Evolutionary conservation across 2,329 filamentous ascomycete species (phyloP).

Genomic region (Boeremia exigua): DNA sequence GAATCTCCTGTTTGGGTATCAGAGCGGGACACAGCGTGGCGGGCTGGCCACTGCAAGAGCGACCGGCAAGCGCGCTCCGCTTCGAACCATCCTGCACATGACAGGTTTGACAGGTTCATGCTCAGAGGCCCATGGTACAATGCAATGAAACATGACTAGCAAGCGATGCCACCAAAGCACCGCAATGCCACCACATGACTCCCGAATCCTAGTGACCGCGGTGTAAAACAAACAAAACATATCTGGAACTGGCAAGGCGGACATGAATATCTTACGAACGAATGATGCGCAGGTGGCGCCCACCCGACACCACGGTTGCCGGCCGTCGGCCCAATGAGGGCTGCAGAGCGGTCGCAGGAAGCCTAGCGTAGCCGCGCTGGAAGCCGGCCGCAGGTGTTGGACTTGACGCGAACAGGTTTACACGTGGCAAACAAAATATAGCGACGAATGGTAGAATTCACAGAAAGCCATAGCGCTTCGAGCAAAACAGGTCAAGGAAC

Average conservation of each 20-base stretch:
- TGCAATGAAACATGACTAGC: background rate
- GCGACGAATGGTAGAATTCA: background rate
- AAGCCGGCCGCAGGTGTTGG: constrained; percentile 14
- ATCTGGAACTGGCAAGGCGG: constrained; percentile 15
- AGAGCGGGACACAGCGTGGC: background rate
- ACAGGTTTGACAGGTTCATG: background rate
- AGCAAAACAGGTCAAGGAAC: background rate
- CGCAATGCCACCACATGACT: background rate
- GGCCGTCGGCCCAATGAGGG: constrained; percentile 20
- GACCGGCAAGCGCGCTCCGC: background rate
- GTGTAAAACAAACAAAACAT: constrained; percentile 3
- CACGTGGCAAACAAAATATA: constrained; percentile 26
- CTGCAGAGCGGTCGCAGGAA: constrained; percentile 2
- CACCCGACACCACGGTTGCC: constrained; percentile 15
- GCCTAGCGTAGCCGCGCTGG: constrained; percentile 24
- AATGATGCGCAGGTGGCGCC: constrained; percentile 20
- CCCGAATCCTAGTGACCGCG: background rate
- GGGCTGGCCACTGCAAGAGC: background rate
- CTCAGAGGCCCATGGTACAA: background rate
- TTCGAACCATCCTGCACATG: background rate
- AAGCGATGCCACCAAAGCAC: too few relatives aligned
- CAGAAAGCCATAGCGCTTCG: constrained; percentile 8
- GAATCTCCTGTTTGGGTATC: too few relatives aligned
- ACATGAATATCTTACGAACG: constrained; percentile 15
- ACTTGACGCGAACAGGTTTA: constrained; percentile 7